Conservation (phyloP, 345 rosid species). For the Murraya paniculata region DNA sequence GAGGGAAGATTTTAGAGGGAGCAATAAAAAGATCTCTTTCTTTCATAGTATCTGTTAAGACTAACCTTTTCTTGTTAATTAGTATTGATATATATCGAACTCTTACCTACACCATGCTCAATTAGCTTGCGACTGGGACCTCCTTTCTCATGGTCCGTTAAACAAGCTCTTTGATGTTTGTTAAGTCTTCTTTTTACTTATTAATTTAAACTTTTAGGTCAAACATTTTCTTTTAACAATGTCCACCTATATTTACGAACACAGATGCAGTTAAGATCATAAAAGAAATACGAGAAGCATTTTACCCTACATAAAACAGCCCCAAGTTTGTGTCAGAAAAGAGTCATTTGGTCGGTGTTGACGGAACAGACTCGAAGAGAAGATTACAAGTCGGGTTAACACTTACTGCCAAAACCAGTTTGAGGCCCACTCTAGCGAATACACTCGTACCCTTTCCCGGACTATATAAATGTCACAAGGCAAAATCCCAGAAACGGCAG, state of each 20-base stretch:
- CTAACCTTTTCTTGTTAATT: no score
- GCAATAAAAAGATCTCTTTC: neutral
- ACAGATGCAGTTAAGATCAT: neutral
- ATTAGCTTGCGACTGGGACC: no score
- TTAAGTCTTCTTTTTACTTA: no score
- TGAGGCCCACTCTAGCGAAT: conserved; percentile 15
- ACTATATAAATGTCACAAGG: neutral
- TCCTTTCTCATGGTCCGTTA: no score
- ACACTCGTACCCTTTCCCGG: neutral
- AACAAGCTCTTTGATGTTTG: no score
- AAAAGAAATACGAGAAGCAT: neutral
- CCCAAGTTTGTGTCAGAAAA: neutral
- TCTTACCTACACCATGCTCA: no score
- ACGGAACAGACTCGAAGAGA: neutral
- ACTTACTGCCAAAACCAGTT: neutral
- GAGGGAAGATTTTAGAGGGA: neutral
- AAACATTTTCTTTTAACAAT: no score
- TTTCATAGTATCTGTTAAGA: no score
- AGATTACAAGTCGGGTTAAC: neutral
- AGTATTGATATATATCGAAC: no score
- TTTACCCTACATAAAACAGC: neutral
- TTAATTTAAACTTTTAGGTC: no score
- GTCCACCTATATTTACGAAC: neutral
- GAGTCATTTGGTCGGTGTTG: neutral
- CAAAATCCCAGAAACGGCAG: neutral